Conservation (phyloP, 208 protist species). For the Hexamita inflata region DNA sequence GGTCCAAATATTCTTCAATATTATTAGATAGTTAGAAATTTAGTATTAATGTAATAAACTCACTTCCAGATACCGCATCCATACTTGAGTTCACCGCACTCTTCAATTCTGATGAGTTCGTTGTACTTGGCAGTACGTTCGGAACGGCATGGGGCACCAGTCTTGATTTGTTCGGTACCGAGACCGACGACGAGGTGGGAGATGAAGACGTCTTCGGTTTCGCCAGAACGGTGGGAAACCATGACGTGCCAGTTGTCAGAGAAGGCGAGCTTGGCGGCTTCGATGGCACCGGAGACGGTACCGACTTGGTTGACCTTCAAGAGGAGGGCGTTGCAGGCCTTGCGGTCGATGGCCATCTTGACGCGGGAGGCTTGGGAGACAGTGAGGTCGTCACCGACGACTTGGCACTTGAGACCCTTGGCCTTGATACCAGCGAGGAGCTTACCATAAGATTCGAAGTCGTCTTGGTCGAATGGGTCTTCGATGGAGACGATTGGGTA, state of each 20-base stretch:
- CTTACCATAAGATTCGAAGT: slow-evolving; percentile 55
- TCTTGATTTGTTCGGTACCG: slow-evolving; percentile 86
- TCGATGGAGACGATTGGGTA: slow-evolving; percentile 94
- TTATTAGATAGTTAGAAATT: too few relatives aligned
- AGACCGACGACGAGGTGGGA: slow-evolving; percentile 89
- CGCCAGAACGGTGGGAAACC: slow-evolving; percentile 84
- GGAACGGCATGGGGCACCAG: slow-evolving; percentile 82
- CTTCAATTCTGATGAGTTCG: slow-evolving; percentile 93
- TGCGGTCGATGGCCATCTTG: slow-evolving; percentile 62
- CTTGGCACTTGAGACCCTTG: slow-evolving; percentile 62
- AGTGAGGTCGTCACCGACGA: slow-evolving; percentile 93
- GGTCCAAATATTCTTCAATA: too few relatives aligned
- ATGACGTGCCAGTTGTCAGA: slow-evolving; percentile 64
- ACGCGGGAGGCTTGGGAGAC: slow-evolving; percentile 88
- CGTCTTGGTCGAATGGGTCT: slow-evolving; percentile 95
- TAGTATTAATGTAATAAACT: too few relatives aligned
- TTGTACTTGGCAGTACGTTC: slow-evolving; percentile 96
- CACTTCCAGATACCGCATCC: slow-evolving; percentile 30
- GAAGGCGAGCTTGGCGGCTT: slow-evolving; percentile 67
- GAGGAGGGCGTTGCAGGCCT: slow-evolving; percentile 86
- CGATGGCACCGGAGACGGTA: slow-evolving; percentile 81
- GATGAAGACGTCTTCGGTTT: slow-evolving; percentile 95
- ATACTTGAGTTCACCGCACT: slow-evolving; percentile 52
- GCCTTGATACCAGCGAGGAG: slow-evolving; percentile 52
- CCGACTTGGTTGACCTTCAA: slow-evolving; percentile 99